Base-by-base conservation (phyloP, 2,329 filamentous ascomycete species). In the Hymenotorrendiella dingleyae region DNA sequence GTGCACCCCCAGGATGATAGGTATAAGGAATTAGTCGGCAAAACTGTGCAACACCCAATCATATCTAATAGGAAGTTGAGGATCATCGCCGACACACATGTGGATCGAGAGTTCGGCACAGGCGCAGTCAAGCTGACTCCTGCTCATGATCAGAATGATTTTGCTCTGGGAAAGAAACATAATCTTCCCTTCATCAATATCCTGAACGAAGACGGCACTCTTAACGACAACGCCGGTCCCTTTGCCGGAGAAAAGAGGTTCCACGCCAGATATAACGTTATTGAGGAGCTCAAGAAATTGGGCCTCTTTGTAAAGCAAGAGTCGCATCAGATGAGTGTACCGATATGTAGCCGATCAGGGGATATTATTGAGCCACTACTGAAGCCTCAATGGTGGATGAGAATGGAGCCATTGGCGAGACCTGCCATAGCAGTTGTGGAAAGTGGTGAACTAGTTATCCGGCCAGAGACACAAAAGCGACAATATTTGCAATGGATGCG, bases 331-430 rank as follows among this genome's bases (percentile, higher is more conserved):
- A 96, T 96, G 90, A 88, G 82, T 62, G 84, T 95, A 7, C 89
- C 88, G 6, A 67, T 89, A 17, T 95, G 86, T 62, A 72, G 75
- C 32, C 89, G 88, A 68, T 89, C 85, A 38, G 91, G 90, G 67
- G 90, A 96, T 61, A 74, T 94, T 46, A 93, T 96, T 54, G 90
- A 96, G 68, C 90, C 90, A 2, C 71, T 94, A 36, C 76, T 95
- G 71, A 95, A 94, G 72, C 89, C 89, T 4, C 90, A 95, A 63
- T 96, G 90, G 90, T 96, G 89, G 88, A 88, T 95, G 74, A 80
- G 77, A 60, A 95, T 94, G 87, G 77, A 84, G 59, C 78, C 81
- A 40, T 69, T 95, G 52, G 84, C 85, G 4, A 76, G 82, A 57
- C 80, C 81, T 34, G 89, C 88, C 36, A 76, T 94, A 49, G 73